phyloP scores from a whole-genome alignment of 805 yeast species.

The Saccharomycopsis amapae region DNA sequence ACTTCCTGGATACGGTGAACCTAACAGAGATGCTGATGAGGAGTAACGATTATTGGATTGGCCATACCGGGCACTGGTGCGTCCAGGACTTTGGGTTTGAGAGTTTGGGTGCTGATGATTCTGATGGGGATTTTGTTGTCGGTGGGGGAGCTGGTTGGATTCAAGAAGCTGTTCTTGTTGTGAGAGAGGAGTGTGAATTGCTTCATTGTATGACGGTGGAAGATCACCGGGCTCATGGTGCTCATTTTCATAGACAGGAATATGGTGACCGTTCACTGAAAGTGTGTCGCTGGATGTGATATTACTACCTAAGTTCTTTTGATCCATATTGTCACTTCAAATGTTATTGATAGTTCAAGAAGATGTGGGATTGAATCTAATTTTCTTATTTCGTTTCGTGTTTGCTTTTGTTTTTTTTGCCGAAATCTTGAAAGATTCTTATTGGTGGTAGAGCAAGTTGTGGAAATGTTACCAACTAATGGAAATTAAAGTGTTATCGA shows the following conservation, averaged over 20 bases:
- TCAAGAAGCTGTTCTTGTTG: background rate
- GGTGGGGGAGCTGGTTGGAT: background rate
- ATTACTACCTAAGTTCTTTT: too few species aligned
- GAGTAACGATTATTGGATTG: background rate
- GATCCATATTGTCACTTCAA: too few species aligned
- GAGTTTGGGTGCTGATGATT: background rate
- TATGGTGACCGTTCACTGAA: background rate
- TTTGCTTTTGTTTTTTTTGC: too few species aligned
- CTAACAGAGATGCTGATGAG: background rate
- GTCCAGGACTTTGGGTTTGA: background rate
- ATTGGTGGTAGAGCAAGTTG: too few species aligned
- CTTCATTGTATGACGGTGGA: constrained; percentile 4
- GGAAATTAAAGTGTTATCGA: too few species aligned
- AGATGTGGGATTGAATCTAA: too few species aligned
- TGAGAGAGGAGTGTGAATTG: background rate
- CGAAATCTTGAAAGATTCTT: too few species aligned
- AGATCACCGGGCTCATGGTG: background rate
- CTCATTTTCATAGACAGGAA: background rate
- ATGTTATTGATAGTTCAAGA: too few species aligned
- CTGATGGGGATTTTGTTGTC: background rate
- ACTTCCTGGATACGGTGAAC: too few species aligned
- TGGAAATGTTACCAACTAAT: too few species aligned
- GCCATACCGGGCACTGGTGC: background rate
- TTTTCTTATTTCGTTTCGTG: too few species aligned
- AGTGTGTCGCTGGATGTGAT: too few species aligned